phyloP scores from a whole-genome alignment of 495 filamentous ascomycete genomes.

The Aspergillus kassunensis region DNA sequence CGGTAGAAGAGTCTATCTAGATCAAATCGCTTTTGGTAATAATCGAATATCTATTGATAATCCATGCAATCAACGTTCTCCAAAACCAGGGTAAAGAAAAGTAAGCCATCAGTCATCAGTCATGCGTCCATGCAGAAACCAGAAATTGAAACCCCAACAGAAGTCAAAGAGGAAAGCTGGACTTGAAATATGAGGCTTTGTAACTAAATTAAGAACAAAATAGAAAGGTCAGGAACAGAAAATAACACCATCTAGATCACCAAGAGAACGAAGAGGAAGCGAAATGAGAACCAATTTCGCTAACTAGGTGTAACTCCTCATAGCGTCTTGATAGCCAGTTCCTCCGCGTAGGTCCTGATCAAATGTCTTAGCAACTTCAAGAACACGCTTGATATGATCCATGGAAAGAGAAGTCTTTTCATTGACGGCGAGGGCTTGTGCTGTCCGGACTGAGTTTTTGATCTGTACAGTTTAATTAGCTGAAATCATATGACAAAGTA shows the following conservation, averaged over 20 bases:
- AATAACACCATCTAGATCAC: no score
- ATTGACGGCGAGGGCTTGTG: constrained; percentile 80
- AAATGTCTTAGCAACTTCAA: constrained; percentile 79
- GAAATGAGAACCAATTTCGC: constrained; percentile 2
- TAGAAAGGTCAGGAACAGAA: no score
- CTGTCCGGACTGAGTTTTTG: constrained; percentile 86
- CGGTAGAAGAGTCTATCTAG: not conserved
- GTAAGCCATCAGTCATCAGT: not conserved
- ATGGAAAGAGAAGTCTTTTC: constrained; percentile 67
- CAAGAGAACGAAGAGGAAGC: not conserved
- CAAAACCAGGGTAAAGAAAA: not conserved
- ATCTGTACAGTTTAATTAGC: constrained; percentile 50
- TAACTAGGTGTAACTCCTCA: constrained; percentile 47
- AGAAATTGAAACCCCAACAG: not conserved
- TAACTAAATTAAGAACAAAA: no score
- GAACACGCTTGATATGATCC: constrained; percentile 76
- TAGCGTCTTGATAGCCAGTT: constrained; percentile 51
- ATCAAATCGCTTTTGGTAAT: not conserved
- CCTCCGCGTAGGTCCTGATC: constrained; percentile 72
- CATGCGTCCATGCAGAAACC: not conserved
- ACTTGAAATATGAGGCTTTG: no score
- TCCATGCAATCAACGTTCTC: not conserved
- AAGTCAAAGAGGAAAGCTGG: no score
- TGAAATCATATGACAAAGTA: not conserved
- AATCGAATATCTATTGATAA: not conserved